Evolutionary conservation across 139 green algal species (phyloP), one percentile per base, ranked within the genome.

Genomic region (Tetratostichococcus sp.): DNA sequence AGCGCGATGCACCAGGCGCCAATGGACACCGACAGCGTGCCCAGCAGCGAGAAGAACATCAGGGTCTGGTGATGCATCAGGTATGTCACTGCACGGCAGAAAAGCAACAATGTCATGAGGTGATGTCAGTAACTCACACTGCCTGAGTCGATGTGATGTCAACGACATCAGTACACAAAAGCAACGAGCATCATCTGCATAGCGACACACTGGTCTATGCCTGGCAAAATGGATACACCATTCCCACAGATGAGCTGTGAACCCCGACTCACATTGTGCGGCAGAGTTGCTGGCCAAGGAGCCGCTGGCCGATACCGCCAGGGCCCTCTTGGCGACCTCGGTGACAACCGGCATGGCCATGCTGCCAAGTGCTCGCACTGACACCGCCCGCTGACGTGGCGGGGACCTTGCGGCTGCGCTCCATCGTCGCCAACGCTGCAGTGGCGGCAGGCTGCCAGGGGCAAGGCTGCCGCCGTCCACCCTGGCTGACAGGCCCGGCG

Each of bases 11-110:
- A 31, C 4, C n/a, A 68, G 23, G 43, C 70, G 42, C 70, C 70
- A n/a, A 75, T n/a, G 30, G 43, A 68, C 11, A 57, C 70, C 14
- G 70, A 75, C n/a, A 75, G 70, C 43, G 34, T 67, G 28, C 70
- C 42, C 30, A 50, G 39, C 26, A 75, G 3, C n/a, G n/a, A 35
- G 70, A 67, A 75, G 33, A 43, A 75, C 43, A 75, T 31, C 28
- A 75, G 70, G 14, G 70, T 75, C 11, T 75, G 65, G 4, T n/a
- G 34, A 16, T 30, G 39, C 5, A 75, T 35, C 4, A 50, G n/a
- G 28, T 75, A 32, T 8, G 70, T 32, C 42, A 75, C 70, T 75
- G 70, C 70, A 50, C 39, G 39, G 39, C 39, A 6, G 6, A 11
- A 50, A 6, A 21, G 39, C 39, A 50, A 11, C 39, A 50, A 50